Percentiles rank a stretch among this genome's conserved stretches.
Conservation (phyloP, 2,329 filamentous ascomycete species). For the Hymenoscyphus infarciens region DNA sequence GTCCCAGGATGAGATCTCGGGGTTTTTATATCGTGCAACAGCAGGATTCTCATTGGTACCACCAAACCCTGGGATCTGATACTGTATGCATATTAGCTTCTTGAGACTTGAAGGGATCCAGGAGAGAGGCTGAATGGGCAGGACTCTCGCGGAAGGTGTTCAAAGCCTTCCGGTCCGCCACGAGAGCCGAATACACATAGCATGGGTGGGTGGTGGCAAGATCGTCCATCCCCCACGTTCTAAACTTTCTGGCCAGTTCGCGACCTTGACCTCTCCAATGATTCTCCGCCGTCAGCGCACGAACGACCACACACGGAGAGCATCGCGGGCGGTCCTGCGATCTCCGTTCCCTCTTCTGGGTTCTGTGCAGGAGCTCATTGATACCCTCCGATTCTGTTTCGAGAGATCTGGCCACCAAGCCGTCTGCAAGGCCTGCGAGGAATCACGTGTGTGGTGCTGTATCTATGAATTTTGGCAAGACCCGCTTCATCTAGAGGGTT, state of each 20-base stretch:
- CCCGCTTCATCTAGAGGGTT: neutral
- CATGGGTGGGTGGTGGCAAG: neutral
- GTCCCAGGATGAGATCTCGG: neutral
- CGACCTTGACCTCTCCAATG: neutral
- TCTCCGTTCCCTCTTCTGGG: neutral
- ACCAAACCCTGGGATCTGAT: neutral
- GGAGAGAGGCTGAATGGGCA: neutral
- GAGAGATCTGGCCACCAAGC: neutral
- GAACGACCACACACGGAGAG: neutral
- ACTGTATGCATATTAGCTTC: too few species aligned
- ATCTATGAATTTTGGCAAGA: neutral
- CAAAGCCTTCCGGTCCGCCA: neutral
- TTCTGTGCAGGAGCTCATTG: neutral
- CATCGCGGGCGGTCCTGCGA: neutral
- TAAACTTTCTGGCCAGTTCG: neutral
- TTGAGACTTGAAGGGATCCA: neutral
- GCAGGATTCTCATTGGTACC: neutral
- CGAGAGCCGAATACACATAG: neutral
- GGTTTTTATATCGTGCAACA: conserved; percentile 1
- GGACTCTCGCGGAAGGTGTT: neutral
- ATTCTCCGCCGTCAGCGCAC: neutral
- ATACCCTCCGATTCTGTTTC: neutral
- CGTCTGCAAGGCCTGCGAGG: neutral
- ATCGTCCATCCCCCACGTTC: neutral
- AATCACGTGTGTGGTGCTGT: neutral